Percentiles rank a stretch among this genome's conserved stretches.
Evolutionary conservation across 257 asterid genomes (phyloP).

Genomic region (Solanum sitiens): DNA sequence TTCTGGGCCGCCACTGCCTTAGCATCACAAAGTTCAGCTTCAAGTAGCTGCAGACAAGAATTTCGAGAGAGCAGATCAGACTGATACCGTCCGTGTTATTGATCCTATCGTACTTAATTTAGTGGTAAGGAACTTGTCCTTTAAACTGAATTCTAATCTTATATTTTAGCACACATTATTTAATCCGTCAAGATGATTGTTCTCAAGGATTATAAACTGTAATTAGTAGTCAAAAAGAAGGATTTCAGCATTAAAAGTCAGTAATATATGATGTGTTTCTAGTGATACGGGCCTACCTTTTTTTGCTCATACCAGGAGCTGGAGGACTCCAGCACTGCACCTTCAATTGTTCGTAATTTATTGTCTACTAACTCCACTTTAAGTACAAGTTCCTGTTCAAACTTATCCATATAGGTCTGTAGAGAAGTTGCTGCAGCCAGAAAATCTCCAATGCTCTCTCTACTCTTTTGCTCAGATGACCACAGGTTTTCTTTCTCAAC

Average conservation of each 20-base stretch:
- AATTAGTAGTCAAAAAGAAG: not conserved
- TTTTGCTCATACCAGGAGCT: constrained; percentile 49
- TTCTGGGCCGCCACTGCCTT: constrained; percentile 66
- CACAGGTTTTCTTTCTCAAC: constrained; percentile 49
- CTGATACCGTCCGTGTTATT: not conserved
- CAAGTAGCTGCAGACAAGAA: constrained; percentile 45
- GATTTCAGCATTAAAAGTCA: not conserved
- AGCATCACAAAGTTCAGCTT: constrained; percentile 72
- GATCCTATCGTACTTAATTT: not conserved
- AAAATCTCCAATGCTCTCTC: constrained; percentile 34
- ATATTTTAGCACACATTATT: not conserved
- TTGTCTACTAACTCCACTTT: constrained; percentile 37
- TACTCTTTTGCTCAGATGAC: constrained; percentile 40
- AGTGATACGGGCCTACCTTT: constrained; percentile 38
- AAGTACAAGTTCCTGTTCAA: constrained; percentile 42
- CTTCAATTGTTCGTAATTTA: constrained; percentile 47
- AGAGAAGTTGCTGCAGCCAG: constrained; percentile 37
- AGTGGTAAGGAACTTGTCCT: not conserved
- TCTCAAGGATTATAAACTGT: not conserved
- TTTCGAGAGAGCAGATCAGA: not conserved
- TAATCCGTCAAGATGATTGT: not conserved
- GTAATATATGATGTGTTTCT: not conserved
- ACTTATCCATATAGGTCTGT: constrained; percentile 35
- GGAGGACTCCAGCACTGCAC: constrained; percentile 32
- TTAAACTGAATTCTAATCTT: not conserved